Evolutionary conservation across 2,329 filamentous ascomycete species (phyloP), one percentile per base, ranked within the genome.

Genomic region (Xylaria digitata): DNA sequence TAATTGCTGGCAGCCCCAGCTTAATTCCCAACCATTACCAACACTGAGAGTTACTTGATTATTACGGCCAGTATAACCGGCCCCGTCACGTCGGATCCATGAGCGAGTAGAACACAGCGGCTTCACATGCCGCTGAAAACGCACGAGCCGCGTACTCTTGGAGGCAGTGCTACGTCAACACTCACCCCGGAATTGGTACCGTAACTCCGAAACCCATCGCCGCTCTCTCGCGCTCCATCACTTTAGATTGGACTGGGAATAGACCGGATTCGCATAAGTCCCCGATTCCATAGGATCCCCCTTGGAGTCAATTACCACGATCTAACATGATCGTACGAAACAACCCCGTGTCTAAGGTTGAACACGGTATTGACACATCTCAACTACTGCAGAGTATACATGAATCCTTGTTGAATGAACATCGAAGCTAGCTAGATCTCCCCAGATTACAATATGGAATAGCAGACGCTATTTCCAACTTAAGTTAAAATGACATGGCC

Each of bases 391-490:
- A 3, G 49, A 30, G 49, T 34, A 21, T 9, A 37, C 9, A 21
- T 37, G 37, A 21, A 9, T n/a, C 37, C 32, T 37, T 6, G 3
- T 8, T 37, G 11, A 52, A 37, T 61, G 19, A 19, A 9, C 6
- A 40, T 32, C 15, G 9, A 30, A 19, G 42, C 49, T 48, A 46
- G 32, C 19, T 21, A 55, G 50, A 42, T 40, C 37, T 26, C 42
- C 30, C 59, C 42, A 30, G 23, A 34, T 15, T 9, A 26, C 8
- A 23, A 40, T 19, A 46, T 30, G 42, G 40, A 46, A 40, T 17
- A 48, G 30, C 17, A n/a, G 17, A 21, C 42, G 30, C 42, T 55
- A 55, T 61, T 48, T 40, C 50, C 43, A 48, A 37, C 19, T 42
- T 48, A 15, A 23, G 43, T 55, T 30, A 48, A 61, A n/a, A n/a